These are phyloP conservation scores for Drechslerella stenobrocha DNA, from an alignment of 2,329 filamentous ascomycete species.

Conservation along the genomic window DNA sequence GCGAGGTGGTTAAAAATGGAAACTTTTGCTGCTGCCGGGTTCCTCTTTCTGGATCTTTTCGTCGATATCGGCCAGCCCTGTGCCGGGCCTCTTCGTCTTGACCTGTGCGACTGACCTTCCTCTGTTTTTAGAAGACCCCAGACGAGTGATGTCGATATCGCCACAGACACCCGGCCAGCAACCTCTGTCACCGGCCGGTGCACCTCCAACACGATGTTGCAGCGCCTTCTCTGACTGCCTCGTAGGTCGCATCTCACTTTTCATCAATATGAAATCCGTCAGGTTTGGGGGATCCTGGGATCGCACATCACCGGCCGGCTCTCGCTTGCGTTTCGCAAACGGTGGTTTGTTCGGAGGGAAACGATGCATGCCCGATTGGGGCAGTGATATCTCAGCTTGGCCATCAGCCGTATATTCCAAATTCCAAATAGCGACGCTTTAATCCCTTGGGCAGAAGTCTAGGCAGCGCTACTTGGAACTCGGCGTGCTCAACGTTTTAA, in stretches of 20 bases:
- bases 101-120: background rate
- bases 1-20: conserved; percentile 3
- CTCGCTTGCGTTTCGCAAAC: conserved; percentile 7
- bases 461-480: conserved; percentile 4
- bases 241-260: too few species aligned
- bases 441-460: background rate
- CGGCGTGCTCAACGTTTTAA: conserved; percentile 15
- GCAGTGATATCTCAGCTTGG: conserved; percentile 35
- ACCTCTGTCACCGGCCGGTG: too few species aligned
- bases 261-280: too few species aligned
- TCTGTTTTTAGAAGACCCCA: too few species aligned
- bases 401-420: conserved; percentile 41
- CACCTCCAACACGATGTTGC: too few species aligned
- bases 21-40: conserved; percentile 1
- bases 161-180: background rate
- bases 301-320: conserved; percentile 1
- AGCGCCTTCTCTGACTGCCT: too few species aligned
- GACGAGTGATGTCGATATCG: too few species aligned
- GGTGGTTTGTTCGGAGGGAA: background rate
- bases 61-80: background rate
- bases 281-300: background rate
- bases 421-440: too few species aligned
- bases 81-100: background rate
- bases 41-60: background rate
- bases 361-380: conserved; percentile 17